A percentile compares a stretch with the other conserved stretches of the same genome.
phyloP scores from a whole-genome alignment of 2,329 filamentous ascomycete species.

The Trichoderma sp. region DNA sequence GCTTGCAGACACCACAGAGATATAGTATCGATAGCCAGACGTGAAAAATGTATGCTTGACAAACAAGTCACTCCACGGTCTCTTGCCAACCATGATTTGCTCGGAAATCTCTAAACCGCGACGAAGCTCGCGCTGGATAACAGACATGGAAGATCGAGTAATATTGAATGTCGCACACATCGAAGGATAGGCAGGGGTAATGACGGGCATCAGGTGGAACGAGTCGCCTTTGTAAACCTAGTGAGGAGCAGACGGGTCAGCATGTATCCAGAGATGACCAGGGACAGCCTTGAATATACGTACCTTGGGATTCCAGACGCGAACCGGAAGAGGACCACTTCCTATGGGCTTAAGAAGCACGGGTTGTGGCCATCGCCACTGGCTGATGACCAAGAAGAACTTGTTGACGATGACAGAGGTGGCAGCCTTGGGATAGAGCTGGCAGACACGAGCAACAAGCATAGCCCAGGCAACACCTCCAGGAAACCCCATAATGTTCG shows the following conservation, averaged over 20 bases:
- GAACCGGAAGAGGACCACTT: conserved; percentile 73
- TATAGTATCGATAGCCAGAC: conserved; percentile 88
- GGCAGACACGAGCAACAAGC: conserved; percentile 92
- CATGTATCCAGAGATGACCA: neutral
- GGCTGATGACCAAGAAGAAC: conserved; percentile 88
- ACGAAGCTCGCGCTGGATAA: conserved; percentile 80
- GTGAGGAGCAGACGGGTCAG: conserved; percentile 18
- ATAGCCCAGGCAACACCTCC: conserved; percentile 98
- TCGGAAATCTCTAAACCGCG: conserved; percentile 75
- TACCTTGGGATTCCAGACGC: conserved; percentile 93
- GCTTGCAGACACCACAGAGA: conserved; percentile 81
- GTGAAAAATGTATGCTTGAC: conserved; percentile 92
- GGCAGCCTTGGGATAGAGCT: conserved; percentile 90
- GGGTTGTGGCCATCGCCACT: conserved; percentile 94
- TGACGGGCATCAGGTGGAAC: conserved; percentile 94
- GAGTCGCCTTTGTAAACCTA: conserved; percentile 76
- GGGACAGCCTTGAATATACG: conserved; percentile 24
- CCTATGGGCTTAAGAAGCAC: conserved; percentile 87
- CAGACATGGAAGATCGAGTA: conserved; percentile 75
- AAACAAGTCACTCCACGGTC: conserved; percentile 85
- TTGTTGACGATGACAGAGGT: conserved; percentile 86
- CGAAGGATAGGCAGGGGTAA: conserved; percentile 93
- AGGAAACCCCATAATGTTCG: conserved; percentile 93
- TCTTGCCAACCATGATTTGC: conserved; percentile 73
- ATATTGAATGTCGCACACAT: conserved; percentile 98